Evolutionary conservation across 805 yeast genomes (phyloP).

Genomic region (Ogataea parapolymorpha): DNA sequence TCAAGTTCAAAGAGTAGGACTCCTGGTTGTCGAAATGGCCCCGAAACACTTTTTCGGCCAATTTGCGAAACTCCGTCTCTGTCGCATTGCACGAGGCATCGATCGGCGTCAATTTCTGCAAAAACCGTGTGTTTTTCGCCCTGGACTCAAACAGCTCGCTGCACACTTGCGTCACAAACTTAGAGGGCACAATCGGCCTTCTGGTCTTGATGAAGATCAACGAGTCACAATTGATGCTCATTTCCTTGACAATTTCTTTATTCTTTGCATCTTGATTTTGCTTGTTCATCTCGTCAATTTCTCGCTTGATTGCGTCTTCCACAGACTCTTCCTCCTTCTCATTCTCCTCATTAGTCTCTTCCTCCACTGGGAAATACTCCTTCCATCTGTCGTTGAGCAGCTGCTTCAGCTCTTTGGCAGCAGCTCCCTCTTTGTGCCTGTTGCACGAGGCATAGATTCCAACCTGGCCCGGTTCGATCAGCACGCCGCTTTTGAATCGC

Average conservation of each 20-base stretch:
- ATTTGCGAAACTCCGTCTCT: conserved; percentile 58
- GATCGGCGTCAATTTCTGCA: conserved; percentile 80
- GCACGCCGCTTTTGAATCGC: conserved; percentile 42
- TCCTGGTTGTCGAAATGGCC: conserved; percentile 19
- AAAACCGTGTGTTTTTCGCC: conserved; percentile 61
- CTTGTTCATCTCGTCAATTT: conserved; percentile 59
- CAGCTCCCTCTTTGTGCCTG: conserved; percentile 72
- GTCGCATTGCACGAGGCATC: conserved; percentile 71
- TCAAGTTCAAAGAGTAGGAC: conserved; percentile 77
- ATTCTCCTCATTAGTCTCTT: conserved; percentile 22
- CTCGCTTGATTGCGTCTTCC: conserved; percentile 74
- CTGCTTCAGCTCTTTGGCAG: conserved; percentile 67
- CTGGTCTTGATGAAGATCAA: conserved; percentile 80
- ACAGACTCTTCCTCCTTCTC: conserved; percentile 49
- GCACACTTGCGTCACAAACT: conserved; percentile 63
- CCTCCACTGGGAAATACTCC: conserved; percentile 38
- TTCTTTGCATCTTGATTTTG: conserved; percentile 35
- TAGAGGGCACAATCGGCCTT: conserved; percentile 75
- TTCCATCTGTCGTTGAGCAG: conserved; percentile 54
- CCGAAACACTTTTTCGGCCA: conserved; percentile 29
- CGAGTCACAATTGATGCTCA: conserved; percentile 75
- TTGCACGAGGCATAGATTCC: conserved; percentile 91
- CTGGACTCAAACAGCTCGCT: conserved; percentile 50
- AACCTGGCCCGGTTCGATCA: conserved; percentile 77
- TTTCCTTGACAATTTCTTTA: conserved; percentile 51